Evolutionary conservation across 139 green algal species (phyloP).

Genomic region (Mesotaenium endlicherianum): DNA sequence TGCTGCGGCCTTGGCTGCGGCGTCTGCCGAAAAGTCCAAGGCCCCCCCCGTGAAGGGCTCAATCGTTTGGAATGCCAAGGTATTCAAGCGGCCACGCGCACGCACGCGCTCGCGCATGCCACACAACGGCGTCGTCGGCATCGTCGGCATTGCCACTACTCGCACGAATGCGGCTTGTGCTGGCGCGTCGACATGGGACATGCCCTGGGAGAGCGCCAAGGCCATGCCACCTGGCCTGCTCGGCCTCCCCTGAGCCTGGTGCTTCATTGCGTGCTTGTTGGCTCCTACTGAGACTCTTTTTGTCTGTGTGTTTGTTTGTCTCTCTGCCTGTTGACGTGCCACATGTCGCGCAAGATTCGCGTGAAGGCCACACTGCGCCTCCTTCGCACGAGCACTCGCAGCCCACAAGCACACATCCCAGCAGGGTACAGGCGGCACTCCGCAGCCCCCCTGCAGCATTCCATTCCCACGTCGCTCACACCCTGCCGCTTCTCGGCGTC

Average conservation of each 20-base stretch:
- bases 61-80: conserved; percentile 23
- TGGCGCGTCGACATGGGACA: neutral
- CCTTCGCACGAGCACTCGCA: neutral
- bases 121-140: too few relatives aligned
- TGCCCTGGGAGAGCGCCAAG: neutral
- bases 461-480: neutral
- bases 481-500: neutral
- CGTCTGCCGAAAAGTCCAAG: neutral
- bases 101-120: too few relatives aligned
- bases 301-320: too few relatives aligned
- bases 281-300: too few relatives aligned
- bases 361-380: neutral
- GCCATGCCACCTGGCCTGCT: neutral
- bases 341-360: neutral
- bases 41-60: conserved; percentile 2
- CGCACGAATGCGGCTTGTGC: neutral
- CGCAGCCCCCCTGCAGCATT: neutral
- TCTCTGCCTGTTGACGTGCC: too few relatives aligned
- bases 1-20: neutral
- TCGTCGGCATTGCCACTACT: neutral
- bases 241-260: neutral
- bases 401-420: neutral
- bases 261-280: too few relatives aligned
- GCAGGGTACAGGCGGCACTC: neutral
- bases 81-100: too few relatives aligned